Base-by-base conservation (phyloP, 2,329 filamentous ascomycete species). In the Alternaria arborescens region DNA sequence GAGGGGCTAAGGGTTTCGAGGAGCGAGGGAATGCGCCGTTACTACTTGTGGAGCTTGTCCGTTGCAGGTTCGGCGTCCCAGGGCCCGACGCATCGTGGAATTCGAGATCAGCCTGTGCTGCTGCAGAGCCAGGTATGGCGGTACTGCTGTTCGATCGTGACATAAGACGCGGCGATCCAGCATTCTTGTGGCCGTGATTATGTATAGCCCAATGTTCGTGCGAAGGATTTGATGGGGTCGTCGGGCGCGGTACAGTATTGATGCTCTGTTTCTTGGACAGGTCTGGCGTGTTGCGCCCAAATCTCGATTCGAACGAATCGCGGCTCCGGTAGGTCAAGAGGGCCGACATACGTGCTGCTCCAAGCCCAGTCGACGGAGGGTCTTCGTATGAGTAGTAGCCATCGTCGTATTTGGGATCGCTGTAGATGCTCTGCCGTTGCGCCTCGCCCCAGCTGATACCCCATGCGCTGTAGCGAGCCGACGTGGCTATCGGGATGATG, bases 371-470 rank as follows among this genome's bases (percentile, higher is more conserved):
- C 0, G 89, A 84, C 0, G 95, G 95, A 34, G 94, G 94, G 70
- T 98, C 93, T 32, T 91, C 86, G 71, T 95, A 96, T 1, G 88
- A 74, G 77, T 98, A 99, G 81, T 97, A 98, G 44, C 95, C 95
- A 73, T 98, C 94, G 64, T 97, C 93, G 78, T 99, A 99, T 82
- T 97, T 98, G 32, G 95, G 95, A 77, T 99, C 95, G 40, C 93
- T 94, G 81, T 98, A 99, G 77, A 99, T 98, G 84, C 91, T 94
- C 80, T 95, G 92, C 52, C 92, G 86, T 78, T 96, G 92, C 4
- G 92, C 92, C 77, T 95, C 92, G 42, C 91, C 92, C 92, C 92
- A 96, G 79, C 91, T 94, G 72, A 95, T 96, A 24, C 92, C 90
- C 92, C 92, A 96, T 5, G 92, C 92, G 71, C 91, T 94, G 78